phyloP scores from a whole-genome alignment of 305 asterid genomes.

The Rubia peregrina region DNA sequence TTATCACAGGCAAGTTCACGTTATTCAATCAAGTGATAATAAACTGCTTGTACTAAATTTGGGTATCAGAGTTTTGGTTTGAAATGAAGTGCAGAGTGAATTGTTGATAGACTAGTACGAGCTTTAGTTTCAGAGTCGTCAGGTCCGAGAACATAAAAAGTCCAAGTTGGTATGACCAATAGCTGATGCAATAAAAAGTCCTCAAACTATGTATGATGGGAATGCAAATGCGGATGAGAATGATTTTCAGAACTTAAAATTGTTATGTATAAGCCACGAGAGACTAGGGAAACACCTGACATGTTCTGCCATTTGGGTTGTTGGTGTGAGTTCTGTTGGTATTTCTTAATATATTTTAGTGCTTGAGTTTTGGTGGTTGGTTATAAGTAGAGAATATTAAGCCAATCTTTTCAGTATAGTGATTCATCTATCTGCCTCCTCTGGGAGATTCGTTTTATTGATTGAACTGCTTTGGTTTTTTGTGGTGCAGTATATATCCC shows the following conservation, averaged over 20 bases:
- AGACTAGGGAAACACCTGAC: conserved; percentile 3
- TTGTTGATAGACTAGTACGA: not conserved
- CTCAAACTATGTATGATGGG: not conserved
- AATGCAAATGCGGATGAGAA: not conserved
- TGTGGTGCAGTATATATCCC: conserved; percentile 82
- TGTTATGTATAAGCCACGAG: not conserved
- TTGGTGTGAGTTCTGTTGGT: not conserved
- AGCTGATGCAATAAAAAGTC: not conserved
- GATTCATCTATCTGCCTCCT: not conserved
- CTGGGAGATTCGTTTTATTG: not conserved
- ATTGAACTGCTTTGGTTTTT: not conserved
- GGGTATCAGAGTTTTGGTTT: not conserved
- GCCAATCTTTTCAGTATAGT: not conserved
- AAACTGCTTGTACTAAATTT: not conserved
- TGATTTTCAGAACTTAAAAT: not conserved
- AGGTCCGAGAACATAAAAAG: not conserved
- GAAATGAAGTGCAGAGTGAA: conserved; percentile 6
- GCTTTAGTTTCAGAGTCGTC: not conserved
- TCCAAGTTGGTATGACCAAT: conserved; percentile 2
- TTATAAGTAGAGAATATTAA: not conserved
- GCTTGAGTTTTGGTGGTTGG: not conserved
- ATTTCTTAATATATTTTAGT: not conserved
- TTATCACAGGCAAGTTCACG: conserved; percentile 63
- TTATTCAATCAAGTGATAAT: conserved; percentile 10
- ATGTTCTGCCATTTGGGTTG: not conserved